Base-by-base conservation (phyloP, 2,329 filamentous ascomycete genomes). In the Apiospora arundinis region DNA sequence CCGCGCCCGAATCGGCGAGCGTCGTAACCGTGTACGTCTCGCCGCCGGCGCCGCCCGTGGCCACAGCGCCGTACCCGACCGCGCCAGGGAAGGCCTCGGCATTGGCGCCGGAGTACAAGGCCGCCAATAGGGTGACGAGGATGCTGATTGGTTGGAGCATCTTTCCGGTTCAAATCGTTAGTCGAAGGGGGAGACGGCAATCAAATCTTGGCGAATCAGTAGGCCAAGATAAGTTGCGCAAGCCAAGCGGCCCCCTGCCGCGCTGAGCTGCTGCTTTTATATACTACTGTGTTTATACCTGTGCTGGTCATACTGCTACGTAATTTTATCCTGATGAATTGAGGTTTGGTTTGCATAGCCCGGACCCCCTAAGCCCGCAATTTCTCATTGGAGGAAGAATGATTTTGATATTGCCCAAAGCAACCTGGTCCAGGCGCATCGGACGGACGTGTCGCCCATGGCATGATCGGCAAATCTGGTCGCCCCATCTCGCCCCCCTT, bases 61-160 rank as follows among this genome's bases (percentile, higher is more conserved):
- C 84, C 65, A 83, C 79, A 44, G 81, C 80, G 14, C 85, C 85
- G 72, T 86, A 86, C 9, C 84, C 84, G 73, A 85, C 82, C 5
- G 84, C 85, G 32, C 85, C 84, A 1, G 84, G 81, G 72, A 86
- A 86, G 46, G 85, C 84, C n/a, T 63, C 32, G 32, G 56, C 56
- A 9, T 40, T 40, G 21, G n/a, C 56, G 3, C 56, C 18, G 56
- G 56, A 40, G 56, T 28, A 21, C 6, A 23, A 11, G 28, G 32
- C 56, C 32, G 56, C 56, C 32, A 63, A n/a, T 5, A 63, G 32
- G 9, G 28, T 63, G 18, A 32, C 56, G 21, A 63, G 56, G 32
- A 63, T 7, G 16, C 56, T 63, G 56, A 63, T 63, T 63, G 56
- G 56, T 5, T 9, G 56, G 6, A 63, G 12, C 56, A 63, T 63